phyloP scores from a whole-genome alignment of 2,329 filamentous ascomycete species.

The Cladosporium sp. region DNA sequence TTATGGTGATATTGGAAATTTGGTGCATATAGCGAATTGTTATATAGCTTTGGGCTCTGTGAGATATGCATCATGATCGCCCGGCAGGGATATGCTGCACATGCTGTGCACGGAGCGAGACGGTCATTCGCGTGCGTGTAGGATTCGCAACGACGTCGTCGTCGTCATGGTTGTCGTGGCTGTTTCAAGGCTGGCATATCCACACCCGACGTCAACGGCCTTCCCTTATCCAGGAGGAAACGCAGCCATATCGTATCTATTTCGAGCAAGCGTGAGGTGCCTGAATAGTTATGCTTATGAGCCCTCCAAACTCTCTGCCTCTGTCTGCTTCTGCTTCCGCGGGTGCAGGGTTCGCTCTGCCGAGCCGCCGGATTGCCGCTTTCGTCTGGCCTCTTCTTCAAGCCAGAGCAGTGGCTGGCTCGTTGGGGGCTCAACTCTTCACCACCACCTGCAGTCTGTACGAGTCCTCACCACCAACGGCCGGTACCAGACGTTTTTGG shows the following conservation, averaged over 20 bases:
- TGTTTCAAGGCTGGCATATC: neutral
- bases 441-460: neutral
- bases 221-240: neutral
- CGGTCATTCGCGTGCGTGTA: constrained; percentile 1
- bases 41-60: neutral
- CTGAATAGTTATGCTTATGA: neutral
- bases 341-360: neutral
- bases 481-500: neutral
- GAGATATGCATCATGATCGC: neutral
- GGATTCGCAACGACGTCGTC: constrained; percentile 3
- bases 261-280: neutral
- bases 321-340: too few species aligned
- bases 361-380: constrained; percentile 5
- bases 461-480: constrained; percentile 4
- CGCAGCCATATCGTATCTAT: neutral
- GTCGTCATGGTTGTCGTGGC: constrained; percentile 7
- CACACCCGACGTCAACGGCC: neutral
- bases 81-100: neutral
- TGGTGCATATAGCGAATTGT: neutral
- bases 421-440: constrained; percentile 5
- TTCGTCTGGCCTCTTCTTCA: neutral
- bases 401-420: neutral
- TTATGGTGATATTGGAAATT: neutral
- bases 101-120: neutral
- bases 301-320: neutral